These are phyloP conservation scores for Hemerocallis citrina DNA, from an alignment of 106 monocot genomes.

Conservation along the genomic window DNA sequence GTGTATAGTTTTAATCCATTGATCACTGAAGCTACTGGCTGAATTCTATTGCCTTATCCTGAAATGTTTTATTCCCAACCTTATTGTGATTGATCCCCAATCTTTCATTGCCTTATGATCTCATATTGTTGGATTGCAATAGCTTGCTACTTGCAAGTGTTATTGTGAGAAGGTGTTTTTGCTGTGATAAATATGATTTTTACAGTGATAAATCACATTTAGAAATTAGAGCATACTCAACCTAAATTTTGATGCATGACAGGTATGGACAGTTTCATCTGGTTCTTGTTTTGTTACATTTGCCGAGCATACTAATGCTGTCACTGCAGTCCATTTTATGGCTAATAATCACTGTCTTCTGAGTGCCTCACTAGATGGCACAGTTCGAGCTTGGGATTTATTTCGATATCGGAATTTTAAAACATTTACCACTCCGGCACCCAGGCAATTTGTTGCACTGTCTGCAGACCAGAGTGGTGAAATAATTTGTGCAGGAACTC, in stretches of 20 bases:
- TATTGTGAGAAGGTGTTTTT: background rate
- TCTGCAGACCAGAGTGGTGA: conserved; percentile 89
- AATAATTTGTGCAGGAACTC: conserved; percentile 95
- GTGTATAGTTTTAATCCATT: background rate
- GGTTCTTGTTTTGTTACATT: conserved; percentile 96
- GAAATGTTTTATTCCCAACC: background rate
- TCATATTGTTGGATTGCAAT: background rate
- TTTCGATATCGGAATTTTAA: conserved; percentile 96
- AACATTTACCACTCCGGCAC: conserved; percentile 84
- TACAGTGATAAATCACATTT: no score
- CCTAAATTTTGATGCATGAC: conserved; percentile 9
- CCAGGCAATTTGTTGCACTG: conserved; percentile 94
- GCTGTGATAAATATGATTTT: background rate
- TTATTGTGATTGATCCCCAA: no score
- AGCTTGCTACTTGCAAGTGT: background rate
- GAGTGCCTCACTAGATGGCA: conserved; percentile 97
- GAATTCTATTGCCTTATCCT: background rate
- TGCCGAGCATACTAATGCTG: conserved; percentile 96
- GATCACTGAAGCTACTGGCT: background rate
- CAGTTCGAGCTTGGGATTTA: conserved; percentile 95
- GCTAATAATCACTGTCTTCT: conserved; percentile 72
- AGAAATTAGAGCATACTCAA: background rate
- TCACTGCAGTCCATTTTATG: conserved; percentile 90
- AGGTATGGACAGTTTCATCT: conserved; percentile 99
- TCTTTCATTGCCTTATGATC: no score